Percentiles rank a stretch among this genome's conserved stretches.
Conservation (phyloP, 148 eudicot genomes). For the Suaeda aralocaspica region DNA sequence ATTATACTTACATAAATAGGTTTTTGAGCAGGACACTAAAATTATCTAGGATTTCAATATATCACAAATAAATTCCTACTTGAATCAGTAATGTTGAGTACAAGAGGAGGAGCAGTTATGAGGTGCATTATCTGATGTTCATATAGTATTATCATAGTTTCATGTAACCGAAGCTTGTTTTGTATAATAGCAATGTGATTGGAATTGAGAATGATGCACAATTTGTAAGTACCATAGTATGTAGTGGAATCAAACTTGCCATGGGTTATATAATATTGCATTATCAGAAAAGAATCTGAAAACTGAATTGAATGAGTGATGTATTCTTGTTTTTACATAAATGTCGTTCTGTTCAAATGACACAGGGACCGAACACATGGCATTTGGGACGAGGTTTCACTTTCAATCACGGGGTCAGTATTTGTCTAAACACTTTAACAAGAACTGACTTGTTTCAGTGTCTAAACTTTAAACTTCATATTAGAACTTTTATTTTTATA, state of each 20-base stretch:
- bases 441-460: neutral
- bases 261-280: neutral
- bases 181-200: neutral
- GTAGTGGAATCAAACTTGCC: neutral
- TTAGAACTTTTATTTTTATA: no score
- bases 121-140: neutral
- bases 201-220: neutral
- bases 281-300: neutral
- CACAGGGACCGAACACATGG: conserved; percentile 98
- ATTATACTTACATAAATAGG: neutral
- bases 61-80: neutral
- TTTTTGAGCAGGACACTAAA: neutral
- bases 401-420: conserved; percentile 85
- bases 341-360: conserved; percentile 17
- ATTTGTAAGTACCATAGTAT: neutral
- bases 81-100: conserved; percentile 2
- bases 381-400: conserved; percentile 98
- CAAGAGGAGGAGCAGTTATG: neutral
- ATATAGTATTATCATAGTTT: neutral
- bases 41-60: neutral
- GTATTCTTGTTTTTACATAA: neutral
- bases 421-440: conserved; percentile 11
- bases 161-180: neutral
- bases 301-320: neutral
- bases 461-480: neutral